Evolutionary conservation across 768 basidiomycete species (phyloP), one percentile per base, ranked within the genome.

Genomic region (Austroboletus eburneus): DNA sequence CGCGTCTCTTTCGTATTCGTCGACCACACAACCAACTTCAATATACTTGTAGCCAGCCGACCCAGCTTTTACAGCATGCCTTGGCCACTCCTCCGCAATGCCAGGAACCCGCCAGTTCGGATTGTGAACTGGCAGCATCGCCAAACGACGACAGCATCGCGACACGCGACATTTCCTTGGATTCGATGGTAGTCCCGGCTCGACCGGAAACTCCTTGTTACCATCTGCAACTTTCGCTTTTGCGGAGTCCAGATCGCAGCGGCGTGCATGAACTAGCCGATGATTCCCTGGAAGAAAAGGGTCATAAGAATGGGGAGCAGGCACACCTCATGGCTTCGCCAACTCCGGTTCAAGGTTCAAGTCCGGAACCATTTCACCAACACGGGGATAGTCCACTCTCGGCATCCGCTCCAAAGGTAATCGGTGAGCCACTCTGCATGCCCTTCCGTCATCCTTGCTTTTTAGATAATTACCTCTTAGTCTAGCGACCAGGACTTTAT

Each of bases 231-330:
- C 68, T 40, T 44, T 46, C 53, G 9, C 29, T 40, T 30, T 35
- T 39, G 17, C 42, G 47, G 24, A 50, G 45, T 33, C 45, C 44
- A 5, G 44, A 52, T 20, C 39, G 23, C 21, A 33, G 32, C 22
- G 32, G 37, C 18, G 45, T 69, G 25, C 61, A 67, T 16, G 59
- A 40, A 16, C 45, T 64, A 34, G 63, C 63, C 27, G 72, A 68
- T 45, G 72, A 73, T 20, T 78, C 76, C 1, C 81, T 79, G 58
- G 78, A 79, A 59, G 80, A 80, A 63, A 79, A 77, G 62, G 40
- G n/a, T n/a, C n/a, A n/a, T n/a, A n/a, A n/a, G n/a, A n/a, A n/a
- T n/a, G n/a, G n/a, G n/a, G n/a, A n/a, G n/a, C 23, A 41, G 42
- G 39, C 29, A 9, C 24, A 58, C 64, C 23, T 64, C 65, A 17